Base-by-base conservation (phyloP, 805 yeast species). In the Candida andamanensis region DNA sequence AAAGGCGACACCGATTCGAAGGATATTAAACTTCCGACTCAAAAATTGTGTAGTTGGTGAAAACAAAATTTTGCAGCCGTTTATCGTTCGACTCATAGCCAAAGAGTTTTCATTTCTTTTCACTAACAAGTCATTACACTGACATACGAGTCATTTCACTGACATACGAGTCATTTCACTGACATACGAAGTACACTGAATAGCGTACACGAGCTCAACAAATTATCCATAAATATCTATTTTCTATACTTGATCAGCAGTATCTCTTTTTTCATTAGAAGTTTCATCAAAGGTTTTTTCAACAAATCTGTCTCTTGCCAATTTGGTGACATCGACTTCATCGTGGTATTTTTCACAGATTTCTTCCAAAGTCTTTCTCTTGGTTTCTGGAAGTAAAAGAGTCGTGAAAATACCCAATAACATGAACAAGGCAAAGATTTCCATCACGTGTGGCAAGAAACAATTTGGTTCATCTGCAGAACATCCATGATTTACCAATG, bases 361-460 rank as follows among this genome's bases (percentile, higher is more conserved):
- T 57, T 85, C 80, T 71, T 86, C 96, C 49, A 86, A 74, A 29
- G 95, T 84, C 76, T 76, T 77, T 72, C 95, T 78, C 77, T 82
- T 84, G 41, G 96, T 85, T 72, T 86, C 96, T 49, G 95, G 95
- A 45, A 85, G 65, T 50, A 84, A 70, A 33, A 82, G 55, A 10
- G 92, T 60, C 25, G 78, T 58, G 50, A 70, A 61, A 47, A 76
- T 47, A 69, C 96, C 96, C 30, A 79, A 46, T 63, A 86, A 70
- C 96, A 86, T 86, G 75, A 86, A 86, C 34, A 86, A 69, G 14
- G 95, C 95, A 58, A 83, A 86, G 56, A 86, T 85, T 68, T 86
- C 87, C 94, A 86, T 85, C 45, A 86, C 95, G 48, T 86, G 95
- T 26, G 86, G 85, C 59, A 85, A 73, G 80, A 76, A 85, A 78